phyloP scores from a whole-genome alignment of 129 eudicot genomes.

The Flaveria bidentis region DNA sequence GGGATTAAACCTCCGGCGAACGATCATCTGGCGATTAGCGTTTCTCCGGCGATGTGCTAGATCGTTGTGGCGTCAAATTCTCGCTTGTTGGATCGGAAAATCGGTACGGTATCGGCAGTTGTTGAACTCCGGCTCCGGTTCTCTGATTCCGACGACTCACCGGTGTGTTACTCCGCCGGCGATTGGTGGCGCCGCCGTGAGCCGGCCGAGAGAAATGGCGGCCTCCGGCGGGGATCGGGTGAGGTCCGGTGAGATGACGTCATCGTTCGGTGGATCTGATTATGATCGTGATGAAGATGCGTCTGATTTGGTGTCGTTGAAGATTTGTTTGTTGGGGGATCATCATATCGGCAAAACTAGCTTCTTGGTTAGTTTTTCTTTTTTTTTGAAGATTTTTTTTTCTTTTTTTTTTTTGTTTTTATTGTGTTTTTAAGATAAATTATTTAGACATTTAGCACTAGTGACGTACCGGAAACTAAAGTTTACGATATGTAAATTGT shows the following conservation, averaged over 20 bases:
- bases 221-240: constrained; percentile 19
- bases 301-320: constrained; percentile 63
- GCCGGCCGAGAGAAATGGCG: background rate
- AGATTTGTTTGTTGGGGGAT: constrained; percentile 79
- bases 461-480: too few species aligned
- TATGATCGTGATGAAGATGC: constrained; percentile 36
- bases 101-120: constrained; percentile 37
- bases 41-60: constrained; percentile 45
- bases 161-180: constrained; percentile 8
- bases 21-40: constrained; percentile 45
- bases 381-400: too few species aligned
- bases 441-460: too few species aligned
- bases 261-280: constrained; percentile 22
- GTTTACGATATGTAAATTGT: too few species aligned
- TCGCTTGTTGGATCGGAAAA: constrained; percentile 51
- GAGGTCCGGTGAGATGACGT: constrained; percentile 26
- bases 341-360: constrained; percentile 74
- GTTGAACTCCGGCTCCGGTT: constrained; percentile 26
- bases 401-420: background rate
- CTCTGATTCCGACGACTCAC: constrained; percentile 7
- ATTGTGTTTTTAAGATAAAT: constrained; percentile 2
- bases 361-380: constrained; percentile 56
- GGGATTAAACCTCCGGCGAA: constrained; percentile 30
- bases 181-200: background rate
- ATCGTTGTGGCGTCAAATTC: constrained; percentile 49